These are phyloP conservation scores for Pseudozyma thailandica DNA, from an alignment of 1,284 basidiomycete species.

Conservation along the genomic window DNA sequence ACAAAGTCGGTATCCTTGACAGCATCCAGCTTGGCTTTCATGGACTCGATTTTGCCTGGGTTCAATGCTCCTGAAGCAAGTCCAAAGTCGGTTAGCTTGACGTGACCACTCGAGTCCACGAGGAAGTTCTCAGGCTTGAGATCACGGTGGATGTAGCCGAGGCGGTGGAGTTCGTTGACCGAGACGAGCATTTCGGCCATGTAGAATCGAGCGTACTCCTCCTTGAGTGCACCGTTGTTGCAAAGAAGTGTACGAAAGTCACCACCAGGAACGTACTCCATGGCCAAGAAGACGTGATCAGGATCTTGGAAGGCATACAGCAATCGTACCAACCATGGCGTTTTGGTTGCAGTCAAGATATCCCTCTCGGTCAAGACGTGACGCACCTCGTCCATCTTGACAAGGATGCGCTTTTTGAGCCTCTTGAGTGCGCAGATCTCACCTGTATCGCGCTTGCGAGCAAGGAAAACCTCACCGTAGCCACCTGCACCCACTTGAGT, in stretches of 20 bases:
- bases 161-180: conserved; percentile 65
- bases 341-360: conserved; percentile 66
- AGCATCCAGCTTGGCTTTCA: conserved; percentile 95
- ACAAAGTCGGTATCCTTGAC: conserved; percentile 93
- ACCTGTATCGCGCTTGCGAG: conserved; percentile 66
- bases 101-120: conserved; percentile 92
- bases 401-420: conserved; percentile 64
- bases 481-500: conserved; percentile 67
- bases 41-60: conserved; percentile 91
- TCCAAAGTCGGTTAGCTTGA: conserved; percentile 98
- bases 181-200: conserved; percentile 67
- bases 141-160: conserved; percentile 79
- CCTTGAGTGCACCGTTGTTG: conserved; percentile 70
- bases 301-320: conserved; percentile 67
- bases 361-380: conserved; percentile 67
- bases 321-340: conserved; percentile 65
- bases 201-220: conserved; percentile 67
- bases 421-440: conserved; percentile 67
- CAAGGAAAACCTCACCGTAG: conserved; percentile 67
- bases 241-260: conserved; percentile 68
- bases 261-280: conserved; percentile 72
- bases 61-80: conserved; percentile 95
- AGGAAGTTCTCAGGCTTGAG: conserved; percentile 99
- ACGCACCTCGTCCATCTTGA: conserved; percentile 68
- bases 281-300: conserved; percentile 66